phyloP scores from a whole-genome alignment of 208 protist species.

The Trypanosomatidae sp. region DNA sequence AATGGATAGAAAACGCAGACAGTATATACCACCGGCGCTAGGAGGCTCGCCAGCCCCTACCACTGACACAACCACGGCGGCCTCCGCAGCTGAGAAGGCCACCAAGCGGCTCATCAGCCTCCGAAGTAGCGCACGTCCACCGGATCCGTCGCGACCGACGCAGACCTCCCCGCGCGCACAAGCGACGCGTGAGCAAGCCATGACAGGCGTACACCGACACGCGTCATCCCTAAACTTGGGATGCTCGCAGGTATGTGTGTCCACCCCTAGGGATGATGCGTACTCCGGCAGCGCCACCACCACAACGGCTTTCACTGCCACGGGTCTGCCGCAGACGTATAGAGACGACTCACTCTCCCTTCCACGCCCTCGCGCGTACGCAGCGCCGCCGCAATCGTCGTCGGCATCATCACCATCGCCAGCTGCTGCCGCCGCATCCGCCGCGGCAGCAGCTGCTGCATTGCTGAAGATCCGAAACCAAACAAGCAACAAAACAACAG shows the following conservation, averaged over 20 bases:
- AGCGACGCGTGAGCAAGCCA: not conserved
- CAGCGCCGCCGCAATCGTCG: not conserved
- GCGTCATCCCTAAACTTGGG: not conserved
- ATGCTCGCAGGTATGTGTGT: not conserved
- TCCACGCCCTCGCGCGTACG: conserved; percentile 4
- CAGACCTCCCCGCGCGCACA: not conserved
- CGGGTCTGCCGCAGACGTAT: not conserved
- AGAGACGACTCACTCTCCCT: not conserved
- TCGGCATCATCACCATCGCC: conserved; percentile 1
- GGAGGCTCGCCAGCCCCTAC: not conserved
- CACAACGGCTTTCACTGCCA: not conserved
- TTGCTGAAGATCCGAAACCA: conserved; percentile 10
- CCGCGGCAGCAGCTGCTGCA: conserved; percentile 9
- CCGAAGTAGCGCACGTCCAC: conserved; percentile 6
- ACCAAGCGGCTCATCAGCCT: conserved; percentile 17
- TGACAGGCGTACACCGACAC: not conserved
- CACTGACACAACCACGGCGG: conserved; percentile 7
- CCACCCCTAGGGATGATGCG: not conserved
- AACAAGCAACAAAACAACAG: not conserved
- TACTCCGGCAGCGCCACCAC: not conserved
- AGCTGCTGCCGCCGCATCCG: not conserved
- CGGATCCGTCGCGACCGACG: not conserved
- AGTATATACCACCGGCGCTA: conserved; percentile 22
- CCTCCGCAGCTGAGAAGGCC: conserved; percentile 12
- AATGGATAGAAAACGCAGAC: conserved; percentile 25